These are phyloP conservation scores for Naegleria fowleri DNA, from an alignment of 208 protist species.

Conservation along the genomic window DNA sequence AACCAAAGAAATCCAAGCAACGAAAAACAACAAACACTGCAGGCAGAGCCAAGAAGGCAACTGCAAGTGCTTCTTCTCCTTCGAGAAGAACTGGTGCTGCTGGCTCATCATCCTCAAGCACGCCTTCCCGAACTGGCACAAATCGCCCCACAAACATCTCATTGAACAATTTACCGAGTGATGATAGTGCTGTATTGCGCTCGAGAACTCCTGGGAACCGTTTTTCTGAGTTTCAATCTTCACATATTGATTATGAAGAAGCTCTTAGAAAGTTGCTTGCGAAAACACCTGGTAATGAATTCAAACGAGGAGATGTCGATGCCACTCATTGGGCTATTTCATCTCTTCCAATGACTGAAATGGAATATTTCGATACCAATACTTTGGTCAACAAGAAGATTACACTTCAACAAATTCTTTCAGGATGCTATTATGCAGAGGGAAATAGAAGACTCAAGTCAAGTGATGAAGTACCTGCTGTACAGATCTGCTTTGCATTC, in stretches of 20 bases:
- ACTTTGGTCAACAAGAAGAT: neutral
- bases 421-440: neutral
- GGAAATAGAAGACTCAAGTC: neutral
- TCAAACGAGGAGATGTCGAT: neutral
- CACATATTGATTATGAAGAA: neutral
- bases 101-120: neutral
- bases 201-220: neutral
- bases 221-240: neutral
- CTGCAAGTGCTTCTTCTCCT: neutral
- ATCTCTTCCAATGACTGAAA: neutral
- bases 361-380: neutral
- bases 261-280: neutral
- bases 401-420: neutral
- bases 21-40: no score
- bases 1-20: no score
- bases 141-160: neutral
- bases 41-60: no score
- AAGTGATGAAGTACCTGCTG: neutral
- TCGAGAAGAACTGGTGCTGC: neutral
- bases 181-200: neutral
- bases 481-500: neutral
- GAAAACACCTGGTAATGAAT: neutral
- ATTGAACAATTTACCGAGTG: neutral
- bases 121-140: neutral
- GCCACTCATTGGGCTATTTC: neutral